A percentile compares a stretch with the other conserved stretches of the same genome.
These are phyloP conservation scores for Cinchona pubescens DNA, from an alignment of 257 asterid genomes.

Conservation along the genomic window DNA sequence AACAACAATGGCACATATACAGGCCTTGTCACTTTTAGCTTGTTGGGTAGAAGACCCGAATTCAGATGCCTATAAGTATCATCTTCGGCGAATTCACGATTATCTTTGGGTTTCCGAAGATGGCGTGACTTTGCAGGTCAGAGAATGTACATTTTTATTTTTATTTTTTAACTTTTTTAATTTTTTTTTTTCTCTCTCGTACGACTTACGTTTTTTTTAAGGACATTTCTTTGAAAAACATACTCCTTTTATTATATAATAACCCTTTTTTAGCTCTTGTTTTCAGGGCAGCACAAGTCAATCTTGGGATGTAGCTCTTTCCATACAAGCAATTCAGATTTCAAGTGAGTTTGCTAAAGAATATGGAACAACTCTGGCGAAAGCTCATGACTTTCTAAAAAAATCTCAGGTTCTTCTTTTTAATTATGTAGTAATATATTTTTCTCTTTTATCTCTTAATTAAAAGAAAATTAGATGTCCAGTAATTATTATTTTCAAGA, in stretches of 20 bases:
- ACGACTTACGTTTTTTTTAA: too few species aligned
- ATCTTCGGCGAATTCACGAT: slow-evolving; percentile 51
- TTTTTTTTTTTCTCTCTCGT: too few species aligned
- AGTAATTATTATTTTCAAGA: too few species aligned
- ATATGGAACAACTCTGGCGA: slow-evolving; percentile 28
- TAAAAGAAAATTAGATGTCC: not conserved
- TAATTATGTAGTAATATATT: not conserved
- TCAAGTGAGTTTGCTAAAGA: slow-evolving; percentile 37
- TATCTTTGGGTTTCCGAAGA: slow-evolving; percentile 65
- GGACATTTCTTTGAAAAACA: too few species aligned
- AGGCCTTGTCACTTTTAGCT: slow-evolving; percentile 43
- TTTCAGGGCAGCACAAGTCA: slow-evolving; percentile 25
- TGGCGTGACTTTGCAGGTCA: slow-evolving; percentile 59
- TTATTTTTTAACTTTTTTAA: too few species aligned
- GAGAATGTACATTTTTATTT: not conserved
- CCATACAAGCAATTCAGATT: slow-evolving; percentile 47
- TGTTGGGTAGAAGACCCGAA: slow-evolving; percentile 68
- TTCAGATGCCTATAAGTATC: slow-evolving; percentile 37
- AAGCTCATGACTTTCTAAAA: slow-evolving; percentile 44
- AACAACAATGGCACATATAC: too few species aligned
- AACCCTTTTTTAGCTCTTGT: not conserved
- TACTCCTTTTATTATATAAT: not conserved
- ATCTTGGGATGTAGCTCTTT: slow-evolving; percentile 46
- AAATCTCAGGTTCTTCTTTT: slow-evolving; percentile 43
- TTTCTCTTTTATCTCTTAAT: not conserved